These are phyloP conservation scores for Dacryopinax primogenitus DNA, from an alignment of 768 basidiomycete genomes.

Conservation along the genomic window DNA sequence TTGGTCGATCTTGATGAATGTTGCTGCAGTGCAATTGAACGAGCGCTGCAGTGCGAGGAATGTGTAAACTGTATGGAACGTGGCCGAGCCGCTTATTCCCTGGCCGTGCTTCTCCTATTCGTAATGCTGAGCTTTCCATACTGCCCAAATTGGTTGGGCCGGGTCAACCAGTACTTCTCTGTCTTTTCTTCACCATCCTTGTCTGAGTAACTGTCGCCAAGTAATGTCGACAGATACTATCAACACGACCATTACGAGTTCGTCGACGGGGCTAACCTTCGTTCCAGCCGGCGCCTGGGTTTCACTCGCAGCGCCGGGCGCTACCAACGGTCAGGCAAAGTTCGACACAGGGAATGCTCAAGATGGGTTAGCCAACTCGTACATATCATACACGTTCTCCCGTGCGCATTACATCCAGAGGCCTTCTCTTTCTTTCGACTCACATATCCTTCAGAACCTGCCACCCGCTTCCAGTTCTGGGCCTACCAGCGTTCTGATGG, in stretches of 20 bases:
- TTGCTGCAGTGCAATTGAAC: no score
- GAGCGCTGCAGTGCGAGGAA: no score
- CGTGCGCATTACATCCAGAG: not conserved
- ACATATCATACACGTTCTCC: not conserved
- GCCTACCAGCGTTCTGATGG: slow-evolving; percentile 12
- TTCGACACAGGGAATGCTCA: not conserved
- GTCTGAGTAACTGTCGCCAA: not conserved
- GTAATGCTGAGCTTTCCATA: no score
- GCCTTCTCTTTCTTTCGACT: not conserved
- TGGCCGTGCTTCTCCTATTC: no score
- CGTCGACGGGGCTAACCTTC: not conserved
- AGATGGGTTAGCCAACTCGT: not conserved
- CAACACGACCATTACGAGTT: not conserved
- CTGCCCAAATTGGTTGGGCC: no score
- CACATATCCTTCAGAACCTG: not conserved
- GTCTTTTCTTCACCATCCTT: not conserved
- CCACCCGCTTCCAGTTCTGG: slow-evolving; percentile 7
- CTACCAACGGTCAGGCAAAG: not conserved
- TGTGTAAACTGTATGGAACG: no score
- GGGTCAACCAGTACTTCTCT: not conserved
- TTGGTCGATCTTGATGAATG: no score
- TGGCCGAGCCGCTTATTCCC: no score
- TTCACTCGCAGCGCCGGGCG: not conserved
- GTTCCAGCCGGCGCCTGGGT: not conserved
- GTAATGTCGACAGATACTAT: not conserved